These are phyloP conservation scores for Calonectria montana DNA, from an alignment of 2,329 filamentous ascomycete species.

Conservation along the genomic window DNA sequence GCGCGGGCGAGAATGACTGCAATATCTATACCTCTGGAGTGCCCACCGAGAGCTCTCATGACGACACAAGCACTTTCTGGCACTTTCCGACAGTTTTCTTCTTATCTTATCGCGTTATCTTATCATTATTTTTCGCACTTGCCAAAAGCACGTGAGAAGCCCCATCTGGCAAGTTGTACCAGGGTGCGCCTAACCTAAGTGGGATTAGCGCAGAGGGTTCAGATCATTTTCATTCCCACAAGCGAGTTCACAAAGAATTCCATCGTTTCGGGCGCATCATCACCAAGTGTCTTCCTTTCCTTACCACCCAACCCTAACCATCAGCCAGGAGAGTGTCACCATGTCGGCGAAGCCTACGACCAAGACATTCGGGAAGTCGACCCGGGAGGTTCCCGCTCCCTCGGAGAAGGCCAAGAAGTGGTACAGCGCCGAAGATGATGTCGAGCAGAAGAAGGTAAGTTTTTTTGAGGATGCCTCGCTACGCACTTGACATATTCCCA, in stretches of 20 bases:
- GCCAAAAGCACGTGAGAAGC: slow-evolving; percentile 47
- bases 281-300: slow-evolving; percentile 52
- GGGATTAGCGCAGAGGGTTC: slow-evolving; percentile 54
- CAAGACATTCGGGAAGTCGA: slow-evolving; percentile 98
- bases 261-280: slow-evolving; percentile 53
- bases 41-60: slow-evolving; percentile 39
- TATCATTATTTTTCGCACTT: slow-evolving; percentile 41
- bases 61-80: slow-evolving; percentile 52
- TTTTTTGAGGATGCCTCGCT: slow-evolving; percentile 50
- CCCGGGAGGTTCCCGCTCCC: slow-evolving; percentile 87
- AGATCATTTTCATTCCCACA: slow-evolving; percentile 56
- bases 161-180: slow-evolving; percentile 42
- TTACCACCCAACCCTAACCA: slow-evolving; percentile 49
- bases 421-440: slow-evolving; percentile 96
- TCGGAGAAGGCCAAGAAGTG: slow-evolving; percentile 97
- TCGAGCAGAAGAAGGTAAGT: slow-evolving; percentile 94
- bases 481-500: slow-evolving; percentile 26
- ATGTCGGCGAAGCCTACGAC: slow-evolving; percentile 83
- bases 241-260: slow-evolving; percentile 56
- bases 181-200: slow-evolving; percentile 39
- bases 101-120: slow-evolving; percentile 38
- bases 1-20: slow-evolving; percentile 14
- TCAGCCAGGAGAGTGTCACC: slow-evolving; percentile 63
- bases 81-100: slow-evolving; percentile 48
- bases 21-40: slow-evolving; percentile 35